Evolutionary conservation across 1,284 basidiomycete species (phyloP), one percentile per base, ranked within the genome.

Genomic region (Apiotrichum siamense): DNA sequence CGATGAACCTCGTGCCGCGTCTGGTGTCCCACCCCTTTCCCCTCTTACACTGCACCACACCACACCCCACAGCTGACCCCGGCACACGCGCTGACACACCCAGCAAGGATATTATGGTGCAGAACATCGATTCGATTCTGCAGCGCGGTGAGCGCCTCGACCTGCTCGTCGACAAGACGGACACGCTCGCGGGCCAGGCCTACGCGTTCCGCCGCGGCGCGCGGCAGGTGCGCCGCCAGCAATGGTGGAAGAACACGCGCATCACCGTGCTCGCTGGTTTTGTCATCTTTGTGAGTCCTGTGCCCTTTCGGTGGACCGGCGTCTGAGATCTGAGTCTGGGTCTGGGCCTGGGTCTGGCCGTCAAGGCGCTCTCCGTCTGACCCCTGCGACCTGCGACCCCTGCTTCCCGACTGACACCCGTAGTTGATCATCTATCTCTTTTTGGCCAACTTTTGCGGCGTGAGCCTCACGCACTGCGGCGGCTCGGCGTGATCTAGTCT

Each of bases 241-340:
- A 97, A 87, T 97, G 94, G 89, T 98, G 92, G 92, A 85, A 83
- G 75, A 94, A 90, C 67, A 83, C 79, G 57, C 85, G 87, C 72
- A 82, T 91, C 43, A 67, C 88, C 62, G 82, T 77, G 2, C 73
- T 97, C 35, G 81, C 81, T 39, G 77, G 83, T 10, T 72, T 92
- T 41, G 87, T 93, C 33, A 83, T 75, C 9, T 59, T 94, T 64
- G 87, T 90, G 69, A 76, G 86, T 80, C n/a, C 11, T n/a, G n/a
- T n/a, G n/a, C n/a, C n/a, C n/a, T n/a, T n/a, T n/a, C n/a, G n/a
- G n/a, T n/a, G n/a, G n/a, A n/a, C n/a, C n/a, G n/a, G n/a, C n/a
- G n/a, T n/a, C n/a, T n/a, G n/a, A n/a, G n/a, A n/a, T n/a, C n/a
- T n/a, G n/a, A n/a, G n/a, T n/a, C n/a, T n/a, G n/a, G n/a, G n/a